A percentile compares a stretch with the other conserved stretches of the same genome.
These are phyloP conservation scores for Penicillium sp. DNA, from an alignment of 2,329 filamentous ascomycete species.

Conservation along the genomic window DNA sequence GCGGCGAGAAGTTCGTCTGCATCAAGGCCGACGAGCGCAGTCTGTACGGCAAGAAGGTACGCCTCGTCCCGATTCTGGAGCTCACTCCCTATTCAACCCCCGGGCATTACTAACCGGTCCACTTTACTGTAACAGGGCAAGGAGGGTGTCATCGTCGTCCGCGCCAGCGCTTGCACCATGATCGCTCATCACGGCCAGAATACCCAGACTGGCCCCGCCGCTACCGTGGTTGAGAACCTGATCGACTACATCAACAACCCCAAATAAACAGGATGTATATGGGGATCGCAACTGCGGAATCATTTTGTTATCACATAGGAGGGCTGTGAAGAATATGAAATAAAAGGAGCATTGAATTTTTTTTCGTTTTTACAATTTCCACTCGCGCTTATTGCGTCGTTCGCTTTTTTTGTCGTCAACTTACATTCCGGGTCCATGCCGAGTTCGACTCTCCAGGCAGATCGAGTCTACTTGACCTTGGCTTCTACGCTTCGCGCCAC, in stretches of 20 bases:
- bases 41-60: conserved; percentile 84
- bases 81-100: not conserved
- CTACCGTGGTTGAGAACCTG: conserved; percentile 77
- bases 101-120: not conserved
- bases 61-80: conserved; percentile 9
- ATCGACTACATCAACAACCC: conserved; percentile 80
- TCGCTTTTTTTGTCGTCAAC: conserved; percentile 5
- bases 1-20: conserved; percentile 76
- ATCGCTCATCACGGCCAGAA: conserved; percentile 81
- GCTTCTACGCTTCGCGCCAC: not conserved
- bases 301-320: conserved; percentile 27
- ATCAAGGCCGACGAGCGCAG: conserved; percentile 75
- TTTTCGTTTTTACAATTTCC: conserved; percentile 1
- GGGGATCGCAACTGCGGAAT: conserved; percentile 5
- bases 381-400: conserved; percentile 1
- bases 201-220: conserved; percentile 69
- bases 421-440: not conserved
- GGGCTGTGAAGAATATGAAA: conserved; percentile 31
- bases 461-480: not conserved
- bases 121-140: conserved; percentile 61
- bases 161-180: conserved; percentile 86
- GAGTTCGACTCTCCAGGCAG: not conserved
- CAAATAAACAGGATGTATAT: conserved; percentile 60
- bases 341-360: conserved; percentile 26
- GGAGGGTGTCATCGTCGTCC: conserved; percentile 78